Evolutionary conservation across 306 rosid genomes (phyloP).

Genomic region (Acacia acuminata): DNA sequence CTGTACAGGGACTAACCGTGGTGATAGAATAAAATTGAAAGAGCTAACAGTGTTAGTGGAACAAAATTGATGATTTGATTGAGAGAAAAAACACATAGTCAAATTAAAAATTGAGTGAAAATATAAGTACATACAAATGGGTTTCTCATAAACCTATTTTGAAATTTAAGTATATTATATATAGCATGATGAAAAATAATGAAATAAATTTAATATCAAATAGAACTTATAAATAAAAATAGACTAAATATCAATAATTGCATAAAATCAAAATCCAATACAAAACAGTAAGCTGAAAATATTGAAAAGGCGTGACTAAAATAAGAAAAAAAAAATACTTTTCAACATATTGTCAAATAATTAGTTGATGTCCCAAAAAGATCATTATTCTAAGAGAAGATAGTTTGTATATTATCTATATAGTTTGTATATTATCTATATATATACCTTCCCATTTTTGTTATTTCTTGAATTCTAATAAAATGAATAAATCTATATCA

Average conservation of each 20-base stretch:
- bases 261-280: background rate
- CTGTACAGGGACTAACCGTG: too few relatives aligned
- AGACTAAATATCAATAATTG: background rate
- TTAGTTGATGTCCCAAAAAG: background rate
- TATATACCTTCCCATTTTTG: background rate
- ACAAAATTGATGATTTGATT: too few relatives aligned
- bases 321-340: background rate
- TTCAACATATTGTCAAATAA: background rate
- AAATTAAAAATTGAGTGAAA: too few relatives aligned
- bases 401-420: background rate
- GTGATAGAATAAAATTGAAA: too few relatives aligned
- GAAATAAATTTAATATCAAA: background rate
- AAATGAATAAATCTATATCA: slow-evolving; percentile 24
- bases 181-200: too few relatives aligned
- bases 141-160: too few relatives aligned
- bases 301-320: background rate
- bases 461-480: slow-evolving; percentile 5
- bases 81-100: too few relatives aligned
- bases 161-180: too few relatives aligned
- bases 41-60: too few relatives aligned
- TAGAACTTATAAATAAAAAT: background rate
- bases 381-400: background rate
- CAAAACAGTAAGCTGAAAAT: background rate
- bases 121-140: too few relatives aligned
- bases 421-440: background rate